A percentile compares a stretch with the other conserved stretches of the same genome.
Conservation (phyloP, 306 rosid genomes). For the Cucumis hystrix region DNA sequence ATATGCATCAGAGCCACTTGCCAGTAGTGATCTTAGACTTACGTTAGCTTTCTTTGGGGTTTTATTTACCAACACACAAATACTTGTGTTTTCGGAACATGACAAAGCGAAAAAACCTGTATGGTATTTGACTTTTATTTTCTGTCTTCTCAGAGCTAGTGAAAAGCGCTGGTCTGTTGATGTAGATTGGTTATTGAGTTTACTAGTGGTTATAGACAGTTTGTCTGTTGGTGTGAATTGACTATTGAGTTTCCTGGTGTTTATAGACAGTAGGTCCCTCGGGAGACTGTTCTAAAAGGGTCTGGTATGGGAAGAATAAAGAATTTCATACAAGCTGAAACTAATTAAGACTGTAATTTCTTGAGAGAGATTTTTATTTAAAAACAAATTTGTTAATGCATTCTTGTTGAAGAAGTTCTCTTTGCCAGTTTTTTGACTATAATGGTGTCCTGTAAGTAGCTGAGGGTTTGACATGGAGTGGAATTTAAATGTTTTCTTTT, state of each 20-base stretch:
- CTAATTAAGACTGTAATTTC: neutral
- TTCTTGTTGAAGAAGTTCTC: neutral
- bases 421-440: neutral
- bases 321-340: neutral
- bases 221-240: neutral
- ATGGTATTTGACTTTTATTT: neutral
- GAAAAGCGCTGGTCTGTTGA: neutral
- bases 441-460: neutral
- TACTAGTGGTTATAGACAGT: neutral
- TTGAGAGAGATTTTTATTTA: neutral
- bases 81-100: neutral
- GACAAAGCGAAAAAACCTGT: neutral
- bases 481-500: neutral
- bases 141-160: neutral
- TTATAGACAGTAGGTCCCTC: neutral
- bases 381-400: neutral
- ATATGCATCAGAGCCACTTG: neutral
- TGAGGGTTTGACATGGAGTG: neutral
- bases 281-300: neutral
- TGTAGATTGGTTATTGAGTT: neutral
- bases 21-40: neutral
- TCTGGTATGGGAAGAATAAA: neutral
- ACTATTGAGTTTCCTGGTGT: neutral
- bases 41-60: neutral
- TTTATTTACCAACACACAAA: neutral